Evolutionary conservation across 2,329 filamentous ascomycete species (phyloP), one percentile per base, ranked within the genome.

Genomic region (Macroventuria anomochaeta): DNA sequence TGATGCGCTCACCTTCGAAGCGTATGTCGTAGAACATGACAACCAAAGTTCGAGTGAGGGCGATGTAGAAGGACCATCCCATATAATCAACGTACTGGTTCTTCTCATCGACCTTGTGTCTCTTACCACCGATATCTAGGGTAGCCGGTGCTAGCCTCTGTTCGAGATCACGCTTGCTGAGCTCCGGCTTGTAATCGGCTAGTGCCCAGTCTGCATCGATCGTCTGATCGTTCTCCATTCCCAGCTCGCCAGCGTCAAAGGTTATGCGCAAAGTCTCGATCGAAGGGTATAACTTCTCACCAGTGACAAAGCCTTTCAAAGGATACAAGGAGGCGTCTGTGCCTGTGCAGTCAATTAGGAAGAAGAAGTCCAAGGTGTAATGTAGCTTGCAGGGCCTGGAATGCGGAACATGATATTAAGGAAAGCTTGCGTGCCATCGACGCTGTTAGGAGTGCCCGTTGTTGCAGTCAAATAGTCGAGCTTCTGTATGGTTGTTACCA

Each of bases 11-110:
- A 10, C 80, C 82, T 58, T 83, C 81, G 74, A 80, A 83, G 17
- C 75, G 73, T 40, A 86, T 80, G 55, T 85, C 79, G 59, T 81
- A 80, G 2, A 85, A 70, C 11, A 76, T 67, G 40, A 85, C 72
- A 0, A 82, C 83, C 0, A 76, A 75, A 44, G 81, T 80, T 13
- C 76, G 69, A 1, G 72, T 76, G 49, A 82, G 82, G 3, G 73
- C 74, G n/a, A 83, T 71, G 57, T 80, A 85, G 60, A 85, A 83
- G 39, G 68, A 75, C 57, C 75, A 82, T 34, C 75, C 78, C 78
- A 81, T 80, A 74, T 77, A 81, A 53, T 79, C 70, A 23, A 82
- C 72, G 46, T 80, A 81, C 47, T 78, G 74, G 10, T 76, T 58
- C 23, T 75, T 62, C 7, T 62, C 51, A 46, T 81, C 78, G 8